Conservation (phyloP, 345 rosid species). For the Salix brachista region DNA sequence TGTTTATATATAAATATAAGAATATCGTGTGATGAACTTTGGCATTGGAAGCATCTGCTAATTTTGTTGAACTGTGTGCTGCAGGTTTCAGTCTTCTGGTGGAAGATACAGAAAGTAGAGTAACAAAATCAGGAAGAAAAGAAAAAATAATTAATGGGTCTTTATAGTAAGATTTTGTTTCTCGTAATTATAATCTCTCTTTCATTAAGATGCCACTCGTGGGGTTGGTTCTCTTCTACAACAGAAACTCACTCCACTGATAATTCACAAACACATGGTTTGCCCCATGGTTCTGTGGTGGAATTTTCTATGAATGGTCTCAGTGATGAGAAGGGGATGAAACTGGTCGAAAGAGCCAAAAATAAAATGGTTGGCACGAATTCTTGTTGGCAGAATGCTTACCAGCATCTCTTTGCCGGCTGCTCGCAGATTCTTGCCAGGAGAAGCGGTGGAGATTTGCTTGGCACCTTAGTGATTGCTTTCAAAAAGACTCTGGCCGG, state of each 20-base stretch:
- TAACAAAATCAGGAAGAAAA: background rate
- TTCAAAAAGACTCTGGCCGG: conserved; percentile 61
- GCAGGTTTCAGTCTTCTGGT: background rate
- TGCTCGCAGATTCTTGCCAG: conserved; percentile 61
- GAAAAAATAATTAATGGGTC: conserved; percentile 5
- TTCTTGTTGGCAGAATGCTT: conserved; percentile 74
- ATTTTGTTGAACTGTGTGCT: background rate
- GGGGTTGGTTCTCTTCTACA: conserved; percentile 56
- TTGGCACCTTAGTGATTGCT: conserved; percentile 81
- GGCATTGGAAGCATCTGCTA: no score
- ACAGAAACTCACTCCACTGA: background rate
- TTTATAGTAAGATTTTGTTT: conserved; percentile 11
- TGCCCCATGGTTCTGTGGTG: conserved; percentile 22
- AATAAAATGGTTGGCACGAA: conserved; percentile 43
- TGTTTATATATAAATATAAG: background rate
- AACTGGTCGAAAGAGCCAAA: conserved; percentile 45
- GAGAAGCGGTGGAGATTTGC: conserved; percentile 77
- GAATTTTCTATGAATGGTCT: conserved; percentile 62
- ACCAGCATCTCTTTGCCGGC: conserved; percentile 52
- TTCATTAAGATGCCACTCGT: conserved; percentile 36
- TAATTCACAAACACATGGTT: background rate
- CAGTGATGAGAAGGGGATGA: conserved; percentile 39
- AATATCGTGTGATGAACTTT: no score
- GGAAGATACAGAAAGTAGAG: background rate
- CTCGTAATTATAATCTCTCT: conserved; percentile 25